Percentiles rank a stretch among this genome's conserved stretches.
Evolutionary conservation across 2,329 filamentous ascomycete species (phyloP).

Genomic region (Exophiala dermatitidis): DNA sequence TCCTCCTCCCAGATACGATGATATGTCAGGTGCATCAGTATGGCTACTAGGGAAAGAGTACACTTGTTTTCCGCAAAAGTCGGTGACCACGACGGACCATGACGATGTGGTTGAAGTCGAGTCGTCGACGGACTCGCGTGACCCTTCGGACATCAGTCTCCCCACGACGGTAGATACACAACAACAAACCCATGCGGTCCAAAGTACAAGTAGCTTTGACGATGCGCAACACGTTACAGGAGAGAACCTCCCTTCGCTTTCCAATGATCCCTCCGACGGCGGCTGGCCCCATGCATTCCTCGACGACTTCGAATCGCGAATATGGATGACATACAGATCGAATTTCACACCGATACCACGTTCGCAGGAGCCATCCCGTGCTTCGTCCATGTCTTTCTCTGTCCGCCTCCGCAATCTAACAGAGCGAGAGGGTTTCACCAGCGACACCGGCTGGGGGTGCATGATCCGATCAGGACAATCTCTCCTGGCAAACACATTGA

Average conservation of each 20-base stretch:
- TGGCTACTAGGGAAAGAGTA: constrained; percentile 73
- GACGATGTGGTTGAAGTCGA: constrained; percentile 29
- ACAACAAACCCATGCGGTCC: not conserved
- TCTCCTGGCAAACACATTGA: constrained; percentile 77
- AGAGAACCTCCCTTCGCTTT: constrained; percentile 22
- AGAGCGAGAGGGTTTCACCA: constrained; percentile 76
- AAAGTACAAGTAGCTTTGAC: constrained; percentile 21
- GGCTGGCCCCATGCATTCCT: constrained; percentile 83
- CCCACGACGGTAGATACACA: constrained; percentile 18
- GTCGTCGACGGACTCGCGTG: constrained; percentile 26
- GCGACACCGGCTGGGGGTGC: constrained; percentile 94
- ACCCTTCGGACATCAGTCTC: constrained; percentile 22
- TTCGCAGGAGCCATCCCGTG: constrained; percentile 65
- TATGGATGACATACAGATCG: constrained; percentile 96
- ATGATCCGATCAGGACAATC: constrained; percentile 98
- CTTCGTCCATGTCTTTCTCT: constrained; percentile 66
- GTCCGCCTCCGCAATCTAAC: constrained; percentile 77
- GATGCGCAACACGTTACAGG: constrained; percentile 23
- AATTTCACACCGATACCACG: constrained; percentile 77
- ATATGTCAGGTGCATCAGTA: constrained; percentile 58
- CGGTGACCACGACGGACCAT: constrained; percentile 26
- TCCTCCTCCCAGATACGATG: constrained; percentile 75
- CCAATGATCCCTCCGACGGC: constrained; percentile 28
- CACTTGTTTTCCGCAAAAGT: constrained; percentile 29
- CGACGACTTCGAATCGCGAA: constrained; percentile 82